Conservation (phyloP, 805 yeast genomes). For the Candida suzukii region DNA sequence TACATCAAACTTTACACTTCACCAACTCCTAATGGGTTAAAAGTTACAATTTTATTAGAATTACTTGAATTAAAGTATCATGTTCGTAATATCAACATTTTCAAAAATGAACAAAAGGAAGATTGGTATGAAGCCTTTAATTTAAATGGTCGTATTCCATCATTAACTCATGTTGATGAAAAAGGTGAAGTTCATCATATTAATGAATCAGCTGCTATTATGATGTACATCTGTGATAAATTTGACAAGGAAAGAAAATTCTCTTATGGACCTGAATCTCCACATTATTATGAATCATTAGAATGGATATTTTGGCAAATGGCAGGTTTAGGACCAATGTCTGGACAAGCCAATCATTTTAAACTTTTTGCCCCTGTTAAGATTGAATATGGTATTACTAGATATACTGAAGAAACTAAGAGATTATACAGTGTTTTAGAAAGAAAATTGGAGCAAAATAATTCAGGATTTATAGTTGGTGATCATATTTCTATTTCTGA, state of each 20-base stretch:
- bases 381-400: constrained; percentile 35
- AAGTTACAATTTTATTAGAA: constrained; percentile 34
- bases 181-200: constrained; percentile 40
- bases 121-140: constrained; percentile 50
- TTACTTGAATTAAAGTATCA: constrained; percentile 37
- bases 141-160: constrained; percentile 60
- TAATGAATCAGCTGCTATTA: constrained; percentile 57
- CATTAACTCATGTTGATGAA: constrained; percentile 33
- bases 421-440: constrained; percentile 49
- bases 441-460: constrained; percentile 35
- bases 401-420: constrained; percentile 45
- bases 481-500: constrained; percentile 56
- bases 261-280: constrained; percentile 31
- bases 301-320: constrained; percentile 52
- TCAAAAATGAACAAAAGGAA: constrained; percentile 40
- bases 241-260: constrained; percentile 49
- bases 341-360: constrained; percentile 54
- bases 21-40: constrained; percentile 40
- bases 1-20: constrained; percentile 35
- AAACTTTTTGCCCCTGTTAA: constrained; percentile 37
- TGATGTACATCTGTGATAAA: constrained; percentile 51
- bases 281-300: constrained; percentile 42
- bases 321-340: constrained; percentile 57
- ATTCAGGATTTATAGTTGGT: constrained; percentile 53
- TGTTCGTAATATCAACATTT: constrained; percentile 33